Percentiles rank a stretch among this genome's conserved stretches.
Evolutionary conservation across 2,329 filamentous ascomycete genomes (phyloP).

Genomic region (Hymenoscyphus repandus): DNA sequence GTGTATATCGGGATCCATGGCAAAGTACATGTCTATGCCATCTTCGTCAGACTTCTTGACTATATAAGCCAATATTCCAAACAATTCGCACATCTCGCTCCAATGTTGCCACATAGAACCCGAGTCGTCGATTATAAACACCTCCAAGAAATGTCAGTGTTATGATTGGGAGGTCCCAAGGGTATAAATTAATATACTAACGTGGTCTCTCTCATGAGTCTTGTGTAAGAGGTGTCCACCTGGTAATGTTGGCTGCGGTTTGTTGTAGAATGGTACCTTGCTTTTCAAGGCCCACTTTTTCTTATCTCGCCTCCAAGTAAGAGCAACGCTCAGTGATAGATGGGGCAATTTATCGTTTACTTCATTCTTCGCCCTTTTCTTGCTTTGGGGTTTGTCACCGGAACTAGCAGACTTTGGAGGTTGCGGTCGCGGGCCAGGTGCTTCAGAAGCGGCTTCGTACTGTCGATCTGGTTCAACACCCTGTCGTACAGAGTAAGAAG

Average conservation of each 20-base stretch:
- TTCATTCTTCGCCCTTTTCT: too few species aligned
- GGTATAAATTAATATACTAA: not conserved
- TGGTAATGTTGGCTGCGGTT: not conserved
- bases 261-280: too few species aligned
- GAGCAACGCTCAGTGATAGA: not conserved
- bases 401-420: too few species aligned
- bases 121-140: conserved; percentile 14
- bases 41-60: conserved; percentile 12
- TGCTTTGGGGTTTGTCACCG: too few species aligned
- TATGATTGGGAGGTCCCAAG: not conserved
- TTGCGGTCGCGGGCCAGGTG: too few species aligned
- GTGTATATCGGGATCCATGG: not conserved
- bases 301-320: not conserved
- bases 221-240: not conserved
- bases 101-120: conserved; percentile 9
- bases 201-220: not conserved
- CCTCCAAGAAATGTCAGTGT: conserved; percentile 2
- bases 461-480: too few species aligned
- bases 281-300: not conserved
- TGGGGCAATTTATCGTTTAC: not conserved
- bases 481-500: too few species aligned
- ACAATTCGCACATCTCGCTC: conserved; percentile 5
- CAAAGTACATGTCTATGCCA: conserved; percentile 13
- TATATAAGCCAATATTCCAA: conserved; percentile 13
- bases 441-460: too few species aligned